phyloP scores from a whole-genome alignment of 2,329 filamentous ascomycete species.

The Cladorrhinum sp. region DNA sequence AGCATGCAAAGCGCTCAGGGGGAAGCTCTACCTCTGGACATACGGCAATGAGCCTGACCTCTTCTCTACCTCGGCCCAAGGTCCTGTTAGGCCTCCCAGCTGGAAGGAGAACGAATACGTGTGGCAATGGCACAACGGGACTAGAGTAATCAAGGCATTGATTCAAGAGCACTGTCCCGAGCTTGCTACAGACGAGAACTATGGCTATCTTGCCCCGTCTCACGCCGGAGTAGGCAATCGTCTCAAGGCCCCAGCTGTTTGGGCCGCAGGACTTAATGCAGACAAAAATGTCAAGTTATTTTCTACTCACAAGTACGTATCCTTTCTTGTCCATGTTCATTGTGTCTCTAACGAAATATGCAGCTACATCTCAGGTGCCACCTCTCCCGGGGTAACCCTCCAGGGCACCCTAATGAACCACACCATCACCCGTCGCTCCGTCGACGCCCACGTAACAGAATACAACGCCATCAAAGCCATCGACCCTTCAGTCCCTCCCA shows the following conservation, averaged over 20 bases:
- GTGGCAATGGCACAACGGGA: conserved; percentile 56
- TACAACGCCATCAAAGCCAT: conserved; percentile 41
- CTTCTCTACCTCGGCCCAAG: conserved; percentile 51
- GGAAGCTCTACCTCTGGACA: conserved; percentile 56
- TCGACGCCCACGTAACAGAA: conserved; percentile 48
- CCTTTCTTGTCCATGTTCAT: background rate
- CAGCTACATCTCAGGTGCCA: conserved; percentile 62
- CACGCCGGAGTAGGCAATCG: conserved; percentile 53
- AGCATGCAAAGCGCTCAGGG: conserved; percentile 55
- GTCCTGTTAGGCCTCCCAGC: conserved; percentile 46
- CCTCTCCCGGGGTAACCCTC: conserved; percentile 58
- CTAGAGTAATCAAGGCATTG: conserved; percentile 44
- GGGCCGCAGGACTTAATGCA: conserved; percentile 50
- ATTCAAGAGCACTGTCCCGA: conserved; percentile 51
- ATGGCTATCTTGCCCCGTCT: conserved; percentile 56
- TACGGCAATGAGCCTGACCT: conserved; percentile 65
- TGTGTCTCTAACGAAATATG: background rate
- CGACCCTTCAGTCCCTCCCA: conserved; percentile 40
- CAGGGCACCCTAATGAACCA: conserved; percentile 64
- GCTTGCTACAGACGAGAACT: conserved; percentile 38
- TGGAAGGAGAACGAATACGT: conserved; percentile 58
- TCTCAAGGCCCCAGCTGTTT: conserved; percentile 49
- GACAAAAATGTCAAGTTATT: conserved; percentile 51
- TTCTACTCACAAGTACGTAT: conserved; percentile 57
- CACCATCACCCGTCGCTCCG: conserved; percentile 47